Evolutionary conservation across 805 yeast species (phyloP).

Genomic region (Komagataella mondaviorum): DNA sequence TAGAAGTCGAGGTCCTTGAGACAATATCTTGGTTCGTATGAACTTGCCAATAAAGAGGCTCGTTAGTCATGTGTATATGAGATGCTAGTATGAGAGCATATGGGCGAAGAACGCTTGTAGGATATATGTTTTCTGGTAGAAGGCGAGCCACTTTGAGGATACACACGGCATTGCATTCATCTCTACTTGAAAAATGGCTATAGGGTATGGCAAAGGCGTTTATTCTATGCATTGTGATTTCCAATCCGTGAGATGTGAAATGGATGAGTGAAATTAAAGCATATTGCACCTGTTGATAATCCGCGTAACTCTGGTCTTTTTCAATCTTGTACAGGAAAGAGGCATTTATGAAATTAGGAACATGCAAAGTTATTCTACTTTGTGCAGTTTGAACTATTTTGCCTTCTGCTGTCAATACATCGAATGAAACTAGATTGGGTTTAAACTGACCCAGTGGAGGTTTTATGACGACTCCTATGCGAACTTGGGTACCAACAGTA

Average conservation of each 20-base stretch:
- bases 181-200: background rate
- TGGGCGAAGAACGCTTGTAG: background rate
- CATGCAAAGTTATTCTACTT: background rate
- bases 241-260: background rate
- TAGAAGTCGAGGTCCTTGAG: background rate
- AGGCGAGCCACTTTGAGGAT: background rate
- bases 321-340: background rate
- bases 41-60: background rate
- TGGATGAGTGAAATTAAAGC: background rate
- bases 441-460: background rate
- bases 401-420: background rate
- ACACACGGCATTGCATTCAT: background rate
- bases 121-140: too few relatives aligned
- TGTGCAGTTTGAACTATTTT: background rate
- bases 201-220: background rate
- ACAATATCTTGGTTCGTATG: background rate
- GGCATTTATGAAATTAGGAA: background rate
- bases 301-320: background rate
- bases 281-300: background rate
- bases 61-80: background rate
- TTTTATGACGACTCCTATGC: background rate
- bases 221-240: background rate
- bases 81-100: background rate
- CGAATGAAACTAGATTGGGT: background rate
- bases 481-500: background rate